These are phyloP conservation scores for Cystofilobasidium macerans DNA, from an alignment of 768 basidiomycete genomes.

Conservation along the genomic window DNA sequence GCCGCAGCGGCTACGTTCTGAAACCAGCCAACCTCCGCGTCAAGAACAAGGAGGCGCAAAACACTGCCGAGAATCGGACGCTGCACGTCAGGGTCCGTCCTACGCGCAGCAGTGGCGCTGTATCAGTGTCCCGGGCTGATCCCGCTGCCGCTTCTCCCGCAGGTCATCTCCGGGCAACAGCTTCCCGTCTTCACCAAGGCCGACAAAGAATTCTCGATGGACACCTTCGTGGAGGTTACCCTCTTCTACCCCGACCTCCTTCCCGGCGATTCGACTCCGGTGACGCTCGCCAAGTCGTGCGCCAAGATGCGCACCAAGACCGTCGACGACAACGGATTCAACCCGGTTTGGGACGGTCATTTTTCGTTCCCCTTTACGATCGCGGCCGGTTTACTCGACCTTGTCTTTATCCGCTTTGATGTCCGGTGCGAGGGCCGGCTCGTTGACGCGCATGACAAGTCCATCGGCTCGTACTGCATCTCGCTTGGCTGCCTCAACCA, in stretches of 20 bases:
- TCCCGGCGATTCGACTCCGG: neutral
- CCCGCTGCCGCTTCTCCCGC: neutral
- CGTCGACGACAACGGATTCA: conserved; percentile 82
- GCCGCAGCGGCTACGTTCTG: conserved; percentile 76
- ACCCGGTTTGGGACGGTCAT: conserved; percentile 71
- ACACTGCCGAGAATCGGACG: conserved; percentile 48
- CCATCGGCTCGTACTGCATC: conserved; percentile 62
- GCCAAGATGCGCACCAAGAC: conserved; percentile 13
- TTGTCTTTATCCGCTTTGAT: conserved; percentile 71
- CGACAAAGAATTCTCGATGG: conserved; percentile 49
- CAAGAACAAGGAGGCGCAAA: conserved; percentile 52
- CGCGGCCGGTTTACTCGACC: conserved; percentile 56
- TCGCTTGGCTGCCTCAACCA: conserved; percentile 59
- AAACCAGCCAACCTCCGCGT: conserved; percentile 68
- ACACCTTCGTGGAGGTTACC: conserved; percentile 63
- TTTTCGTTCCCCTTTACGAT: conserved; percentile 64
- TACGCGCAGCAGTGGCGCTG: neutral
- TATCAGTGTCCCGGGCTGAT: neutral
- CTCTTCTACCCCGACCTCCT: conserved; percentile 38
- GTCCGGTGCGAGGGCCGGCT: conserved; percentile 54
- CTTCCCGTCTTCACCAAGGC: conserved; percentile 62
- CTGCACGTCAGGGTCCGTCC: conserved; percentile 52
- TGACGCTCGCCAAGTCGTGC: neutral
- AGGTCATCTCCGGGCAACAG: conserved; percentile 81
- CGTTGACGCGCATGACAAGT: conserved; percentile 49